Evolutionary conservation across 1,139 yeast species (phyloP).

Genomic region (Nakaseomyces uthaithaninus): DNA sequence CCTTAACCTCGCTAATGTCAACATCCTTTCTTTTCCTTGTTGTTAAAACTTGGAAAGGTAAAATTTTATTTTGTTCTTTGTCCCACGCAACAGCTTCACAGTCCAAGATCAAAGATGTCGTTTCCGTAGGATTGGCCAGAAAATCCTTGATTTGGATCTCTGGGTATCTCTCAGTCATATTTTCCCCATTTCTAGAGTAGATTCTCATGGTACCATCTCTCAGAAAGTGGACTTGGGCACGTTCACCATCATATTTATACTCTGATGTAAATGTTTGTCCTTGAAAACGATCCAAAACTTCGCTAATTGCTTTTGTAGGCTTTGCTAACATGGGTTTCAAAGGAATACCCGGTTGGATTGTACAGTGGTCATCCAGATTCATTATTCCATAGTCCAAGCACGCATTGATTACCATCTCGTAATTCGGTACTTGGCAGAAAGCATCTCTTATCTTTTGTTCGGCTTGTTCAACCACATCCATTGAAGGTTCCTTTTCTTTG

Average conservation of each 20-base stretch:
- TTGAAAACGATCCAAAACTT: conserved; percentile 80
- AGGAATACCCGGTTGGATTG: conserved; percentile 85
- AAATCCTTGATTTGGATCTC: conserved; percentile 71
- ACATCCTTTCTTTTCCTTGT: conserved; percentile 94
- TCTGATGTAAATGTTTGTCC: conserved; percentile 87
- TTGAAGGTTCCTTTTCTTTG: conserved; percentile 18
- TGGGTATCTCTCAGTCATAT: conserved; percentile 94
- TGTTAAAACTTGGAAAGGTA: conserved; percentile 87
- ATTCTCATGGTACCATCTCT: conserved; percentile 62
- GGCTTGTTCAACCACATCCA: conserved; percentile 44
- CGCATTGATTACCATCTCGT: conserved; percentile 62
- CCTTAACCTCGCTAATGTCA: conserved; percentile 75
- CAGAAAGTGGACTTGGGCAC: conserved; percentile 86
- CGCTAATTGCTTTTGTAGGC: conserved; percentile 88
- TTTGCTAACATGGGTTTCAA: conserved; percentile 97
- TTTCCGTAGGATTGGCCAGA: conserved; percentile 34
- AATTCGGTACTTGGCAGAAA: conserved; percentile 85
- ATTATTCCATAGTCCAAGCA: conserved; percentile 62
- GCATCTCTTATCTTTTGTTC: conserved; percentile 81
- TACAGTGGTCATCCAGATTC: conserved; percentile 58
- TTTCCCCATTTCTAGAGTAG: conserved; percentile 91
- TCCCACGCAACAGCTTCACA: conserved; percentile 99
- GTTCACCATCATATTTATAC: conserved; percentile 94
- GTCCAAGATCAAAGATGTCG: conserved; percentile 64
- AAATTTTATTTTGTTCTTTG: conserved; percentile 56